These are phyloP conservation scores for Malus fusca DNA, from an alignment of 306 rosid species.

Conservation along the genomic window DNA sequence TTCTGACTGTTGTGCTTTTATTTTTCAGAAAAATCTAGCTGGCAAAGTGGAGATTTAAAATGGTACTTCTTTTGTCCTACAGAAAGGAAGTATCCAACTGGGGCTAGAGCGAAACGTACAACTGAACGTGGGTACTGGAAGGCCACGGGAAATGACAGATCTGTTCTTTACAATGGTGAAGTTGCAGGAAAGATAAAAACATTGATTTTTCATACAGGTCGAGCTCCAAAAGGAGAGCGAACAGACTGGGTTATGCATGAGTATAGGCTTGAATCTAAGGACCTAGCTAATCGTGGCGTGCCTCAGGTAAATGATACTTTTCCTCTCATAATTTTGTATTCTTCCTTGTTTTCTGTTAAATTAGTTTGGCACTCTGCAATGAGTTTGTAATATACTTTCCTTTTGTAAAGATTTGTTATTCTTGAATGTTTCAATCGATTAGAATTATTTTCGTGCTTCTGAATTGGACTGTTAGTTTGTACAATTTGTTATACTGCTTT, in stretches of 20 bases:
- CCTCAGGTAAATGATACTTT: constrained; percentile 39
- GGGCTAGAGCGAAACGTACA: constrained; percentile 49
- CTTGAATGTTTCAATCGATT: background rate
- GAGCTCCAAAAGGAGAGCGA: constrained; percentile 45
- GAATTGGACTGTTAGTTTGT: background rate
- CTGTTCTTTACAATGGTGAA: constrained; percentile 18
- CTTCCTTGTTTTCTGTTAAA: background rate
- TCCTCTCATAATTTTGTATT: background rate
- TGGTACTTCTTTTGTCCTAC: constrained; percentile 68
- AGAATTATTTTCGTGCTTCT: background rate
- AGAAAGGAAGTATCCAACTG: constrained; percentile 48
- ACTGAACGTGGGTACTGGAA: constrained; percentile 66
- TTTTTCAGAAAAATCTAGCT: constrained; percentile 37
- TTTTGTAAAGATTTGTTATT: background rate
- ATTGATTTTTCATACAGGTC: constrained; percentile 53
- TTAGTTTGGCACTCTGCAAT: background rate
- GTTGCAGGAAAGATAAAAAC: constrained; percentile 61
- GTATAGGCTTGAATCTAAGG: constrained; percentile 50
- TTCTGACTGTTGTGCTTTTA: background rate
- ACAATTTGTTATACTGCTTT: background rate
- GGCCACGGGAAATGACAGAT: constrained; percentile 59
- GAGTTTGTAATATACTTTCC: background rate
- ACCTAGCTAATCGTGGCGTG: constrained; percentile 18
- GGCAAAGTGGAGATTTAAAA: constrained; percentile 48
- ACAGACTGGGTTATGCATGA: constrained; percentile 95